Base-by-base conservation (phyloP, 371 early-diverging fungal species). In the Apophysomyces variabilis region DNA sequence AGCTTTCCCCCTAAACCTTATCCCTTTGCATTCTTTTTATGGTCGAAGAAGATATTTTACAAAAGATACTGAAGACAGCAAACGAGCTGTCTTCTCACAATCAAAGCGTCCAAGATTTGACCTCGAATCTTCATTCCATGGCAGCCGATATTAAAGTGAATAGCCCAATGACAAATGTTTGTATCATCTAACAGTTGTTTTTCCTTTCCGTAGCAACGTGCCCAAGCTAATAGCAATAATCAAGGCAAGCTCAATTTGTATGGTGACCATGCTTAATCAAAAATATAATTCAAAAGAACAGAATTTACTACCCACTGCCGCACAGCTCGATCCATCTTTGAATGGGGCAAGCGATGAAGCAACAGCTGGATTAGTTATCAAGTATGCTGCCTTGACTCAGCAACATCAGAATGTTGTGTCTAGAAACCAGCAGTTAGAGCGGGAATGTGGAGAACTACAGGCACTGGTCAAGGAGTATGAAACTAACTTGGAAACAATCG, bases 401-500 rank as follows among this genome's bases (percentile, higher is more conserved):
- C 61, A 67, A 32, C 64, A 78, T 45, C 62, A 74, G 35, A 35
- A 44, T 8, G 38, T 61, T 3, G 14, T 63, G 11, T 46, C 35
- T 7, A 46, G 56, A 37, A 80, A 78, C 14, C 66, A 71, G 38
- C 46, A 71, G 11, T 35, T 80, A 38, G 70, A 80, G 66, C 54
- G 57, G 16, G 75, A 80, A 58, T 66, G 69, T 14, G 35, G 18
- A 4, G 75, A 76, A 1, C 62, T 80, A 14, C 69, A 73, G 43
- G 37, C 44, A 0, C 63, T 80, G 12, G 68, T 77, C 5, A 69
- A 73, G 16, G 76, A 78, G 12, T 80, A 80, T 45, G 81, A 80
- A 59, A 32, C 54, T 11, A 69, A 71, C 4, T 21, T 80, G 1
- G 71, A 76, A 59, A 45, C 64, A 7, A 65, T 78, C 1, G 73